These are phyloP conservation scores for Microdochium bolleyi DNA, from an alignment of 2,329 filamentous ascomycete genomes.

Conservation along the genomic window DNA sequence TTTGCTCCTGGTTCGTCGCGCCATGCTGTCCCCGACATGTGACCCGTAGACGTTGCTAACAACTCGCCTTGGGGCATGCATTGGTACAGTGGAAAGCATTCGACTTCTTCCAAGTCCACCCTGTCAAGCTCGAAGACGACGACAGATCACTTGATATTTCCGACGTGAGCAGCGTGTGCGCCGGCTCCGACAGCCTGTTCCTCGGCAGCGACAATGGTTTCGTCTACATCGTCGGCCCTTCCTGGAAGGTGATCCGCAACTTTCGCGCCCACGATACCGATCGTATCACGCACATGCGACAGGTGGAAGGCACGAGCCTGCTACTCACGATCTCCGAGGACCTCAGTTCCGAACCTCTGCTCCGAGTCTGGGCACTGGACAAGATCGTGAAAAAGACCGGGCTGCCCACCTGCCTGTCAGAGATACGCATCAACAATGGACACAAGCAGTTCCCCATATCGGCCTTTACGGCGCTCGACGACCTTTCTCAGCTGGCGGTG, in stretches of 20 bases:
- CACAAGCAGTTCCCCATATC: constrained; percentile 92
- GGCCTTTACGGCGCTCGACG: constrained; percentile 78
- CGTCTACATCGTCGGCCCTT: constrained; percentile 79
- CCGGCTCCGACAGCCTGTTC: constrained; percentile 84
- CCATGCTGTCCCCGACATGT: not conserved
- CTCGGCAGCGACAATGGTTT: constrained; percentile 78
- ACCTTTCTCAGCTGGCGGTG: constrained; percentile 86
- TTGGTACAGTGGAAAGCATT: constrained; percentile 85
- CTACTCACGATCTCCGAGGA: constrained; percentile 86
- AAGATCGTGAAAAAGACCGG: constrained; percentile 92
- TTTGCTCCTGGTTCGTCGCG: constrained; percentile 20
- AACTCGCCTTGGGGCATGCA: not conserved
- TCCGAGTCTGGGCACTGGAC: constrained; percentile 98
- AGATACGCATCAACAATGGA: constrained; percentile 78
- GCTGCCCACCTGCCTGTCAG: constrained; percentile 79
- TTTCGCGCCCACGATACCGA: constrained; percentile 81
- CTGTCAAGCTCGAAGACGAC: constrained; percentile 71
- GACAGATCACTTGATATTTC: constrained; percentile 76
- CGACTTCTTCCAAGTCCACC: constrained; percentile 96
- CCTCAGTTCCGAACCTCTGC: constrained; percentile 72
- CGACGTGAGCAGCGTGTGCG: constrained; percentile 75
- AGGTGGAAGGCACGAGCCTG: constrained; percentile 78
- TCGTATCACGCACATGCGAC: constrained; percentile 83
- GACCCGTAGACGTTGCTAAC: not conserved
- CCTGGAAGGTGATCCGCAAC: constrained; percentile 77